Conservation (phyloP, 305 asterid species). For the Solanum hybrid region DNA sequence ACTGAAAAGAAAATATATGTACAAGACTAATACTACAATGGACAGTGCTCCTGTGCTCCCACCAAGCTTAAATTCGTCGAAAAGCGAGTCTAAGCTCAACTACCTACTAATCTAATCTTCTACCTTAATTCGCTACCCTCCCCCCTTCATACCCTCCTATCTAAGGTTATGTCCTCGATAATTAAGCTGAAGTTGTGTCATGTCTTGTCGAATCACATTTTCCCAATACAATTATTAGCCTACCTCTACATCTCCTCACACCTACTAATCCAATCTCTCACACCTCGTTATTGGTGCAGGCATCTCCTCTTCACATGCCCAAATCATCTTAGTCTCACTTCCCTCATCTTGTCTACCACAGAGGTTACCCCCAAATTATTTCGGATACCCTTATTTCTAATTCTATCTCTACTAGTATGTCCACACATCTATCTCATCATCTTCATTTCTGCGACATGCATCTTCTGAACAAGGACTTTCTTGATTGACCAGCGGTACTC, state of each 20-base stretch:
- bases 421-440: too few species aligned
- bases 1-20: not conserved
- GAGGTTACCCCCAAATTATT: not conserved
- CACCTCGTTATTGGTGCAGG: not conserved
- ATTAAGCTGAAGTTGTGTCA: not conserved
- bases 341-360: not conserved
- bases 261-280: not conserved
- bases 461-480: too few species aligned
- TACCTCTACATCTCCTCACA: not conserved
- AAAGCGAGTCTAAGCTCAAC: not conserved
- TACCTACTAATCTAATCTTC: not conserved
- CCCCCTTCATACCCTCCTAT: too few species aligned
- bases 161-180: not conserved
- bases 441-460: too few species aligned
- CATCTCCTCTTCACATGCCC: not conserved
- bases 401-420: too few species aligned
- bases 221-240: not conserved
- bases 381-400: not conserved
- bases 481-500: too few species aligned
- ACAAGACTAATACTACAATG: not conserved
- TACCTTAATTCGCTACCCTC: not conserved
- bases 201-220: too few species aligned
- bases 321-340: not conserved
- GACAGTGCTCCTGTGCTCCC: not conserved
- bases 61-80: not conserved